phyloP scores from a whole-genome alignment of 2,329 filamentous ascomycete genomes.

The Exutisphaerella laricina region DNA sequence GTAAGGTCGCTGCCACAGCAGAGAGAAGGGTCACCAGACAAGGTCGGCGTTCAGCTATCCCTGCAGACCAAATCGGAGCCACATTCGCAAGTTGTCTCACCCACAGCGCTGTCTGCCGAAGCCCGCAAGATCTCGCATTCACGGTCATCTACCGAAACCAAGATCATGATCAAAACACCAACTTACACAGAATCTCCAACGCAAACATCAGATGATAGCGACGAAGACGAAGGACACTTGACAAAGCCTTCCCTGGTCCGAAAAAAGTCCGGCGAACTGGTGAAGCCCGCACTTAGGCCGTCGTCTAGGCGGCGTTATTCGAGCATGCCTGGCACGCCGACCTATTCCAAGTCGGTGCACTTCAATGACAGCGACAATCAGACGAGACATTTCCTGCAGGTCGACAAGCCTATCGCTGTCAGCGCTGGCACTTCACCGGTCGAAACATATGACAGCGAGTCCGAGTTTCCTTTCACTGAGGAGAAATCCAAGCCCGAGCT shows the following conservation, averaged over 20 bases:
- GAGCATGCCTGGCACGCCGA: constrained; percentile 95
- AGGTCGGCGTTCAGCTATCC: constrained; percentile 18
- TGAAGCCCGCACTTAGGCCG: constrained; percentile 81
- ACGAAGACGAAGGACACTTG: constrained; percentile 42
- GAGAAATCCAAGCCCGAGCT: constrained; percentile 63
- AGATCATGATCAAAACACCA: constrained; percentile 43
- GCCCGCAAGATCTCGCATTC: constrained; percentile 58
- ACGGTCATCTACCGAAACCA: constrained; percentile 54
- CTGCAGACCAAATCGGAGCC: constrained; percentile 31
- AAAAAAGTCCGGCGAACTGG: constrained; percentile 97
- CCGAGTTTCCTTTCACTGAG: constrained; percentile 76
- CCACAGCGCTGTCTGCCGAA: constrained; percentile 45
- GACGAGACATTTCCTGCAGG: constrained; percentile 89
- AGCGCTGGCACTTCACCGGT: constrained; percentile 89
- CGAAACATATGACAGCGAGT: constrained; percentile 79
- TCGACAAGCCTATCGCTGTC: constrained; percentile 91
- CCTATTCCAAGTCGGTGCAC: constrained; percentile 95
- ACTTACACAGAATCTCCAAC: constrained; percentile 40
- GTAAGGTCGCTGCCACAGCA: constrained; percentile 72
- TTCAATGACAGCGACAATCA: constrained; percentile 97
- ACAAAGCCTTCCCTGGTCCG: constrained; percentile 84
- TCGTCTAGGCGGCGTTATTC: constrained; percentile 76
- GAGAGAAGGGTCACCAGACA: constrained; percentile 53
- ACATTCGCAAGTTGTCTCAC: constrained; percentile 30
- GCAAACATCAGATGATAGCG: constrained; percentile 46